Evolutionary conservation across 2,329 filamentous ascomycete genomes (phyloP), one percentile per base, ranked within the genome.

Genomic region (Bipolaris bicolor): DNA sequence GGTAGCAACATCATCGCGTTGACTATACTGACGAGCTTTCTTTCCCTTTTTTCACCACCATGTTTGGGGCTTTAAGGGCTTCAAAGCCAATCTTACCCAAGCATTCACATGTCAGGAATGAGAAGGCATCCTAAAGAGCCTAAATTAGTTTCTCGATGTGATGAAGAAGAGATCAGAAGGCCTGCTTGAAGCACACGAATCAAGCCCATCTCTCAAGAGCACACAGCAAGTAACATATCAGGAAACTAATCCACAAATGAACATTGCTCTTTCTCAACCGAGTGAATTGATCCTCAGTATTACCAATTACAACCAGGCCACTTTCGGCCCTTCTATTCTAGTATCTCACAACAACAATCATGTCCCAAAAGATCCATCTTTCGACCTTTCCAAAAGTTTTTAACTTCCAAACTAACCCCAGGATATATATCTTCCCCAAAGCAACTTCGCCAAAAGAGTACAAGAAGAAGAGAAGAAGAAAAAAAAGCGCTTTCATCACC

Each of bases 171-270:
- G 18, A 22, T 11, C 44, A 26, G 40, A 51, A 39, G 60, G 54
- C 49, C 52, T 56, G 7, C 33, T 62, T 62, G 61, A 26, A 53
- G 47, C 20, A 10, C 51, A 33, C 52, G 44, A 16, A 43, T 53
- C 10, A 31, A 48, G 33, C 7, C 47, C 2, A 62, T 61, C 50
- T 44, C 55, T 31, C 26, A 22, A 10, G 46, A 47, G 16, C 36
- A n/a, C 13, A 43, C 33, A 15, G 45, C 57, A 15, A 48, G 43
- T 5, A 50, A 57, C 13, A 52, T 48, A n/a, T 40, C 62, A 4
- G 24, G 41, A 34, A 55, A 49, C 11, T 54, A 60, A 7, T n/a
- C n/a, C 22, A 43, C 6, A 13, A 26, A 15, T 22, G 22, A 3
- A 43, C 45, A 54, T 20, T 37, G 20, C 15, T 43, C 20, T 18